These are phyloP conservation scores for Boletellus ananas DNA, from an alignment of 768 basidiomycete species.

Conservation along the genomic window DNA sequence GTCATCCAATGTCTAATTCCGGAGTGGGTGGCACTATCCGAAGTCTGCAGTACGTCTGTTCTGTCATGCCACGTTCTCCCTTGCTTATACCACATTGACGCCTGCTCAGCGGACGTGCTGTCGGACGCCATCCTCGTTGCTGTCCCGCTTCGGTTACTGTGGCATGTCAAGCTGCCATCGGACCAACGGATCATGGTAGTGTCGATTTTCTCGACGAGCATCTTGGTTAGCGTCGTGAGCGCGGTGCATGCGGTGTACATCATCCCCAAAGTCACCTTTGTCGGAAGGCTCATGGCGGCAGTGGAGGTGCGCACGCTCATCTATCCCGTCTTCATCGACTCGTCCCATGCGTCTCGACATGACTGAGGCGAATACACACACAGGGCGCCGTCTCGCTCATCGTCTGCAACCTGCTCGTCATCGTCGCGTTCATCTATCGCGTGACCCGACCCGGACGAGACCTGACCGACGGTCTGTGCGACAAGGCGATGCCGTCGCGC, in stretches of 20 bases:
- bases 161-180: constrained; percentile 38
- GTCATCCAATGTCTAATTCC: constrained; percentile 45
- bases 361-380: constrained; percentile 6
- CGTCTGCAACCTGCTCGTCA: constrained; percentile 27
- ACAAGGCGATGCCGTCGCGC: neutral
- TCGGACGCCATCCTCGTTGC: constrained; percentile 44
- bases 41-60: constrained; percentile 46
- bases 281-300: constrained; percentile 30
- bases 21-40: constrained; percentile 45
- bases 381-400: constrained; percentile 17
- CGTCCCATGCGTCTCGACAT: too few species aligned
- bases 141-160: constrained; percentile 45
- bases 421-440: constrained; percentile 21
- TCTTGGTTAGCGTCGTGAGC: constrained; percentile 44
- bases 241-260: constrained; percentile 41
- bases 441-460: constrained; percentile 8
- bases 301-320: constrained; percentile 37
- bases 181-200: constrained; percentile 39
- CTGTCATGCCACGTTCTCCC: too few species aligned
- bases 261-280: constrained; percentile 27
- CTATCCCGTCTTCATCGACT: too few species aligned
- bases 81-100: neutral
- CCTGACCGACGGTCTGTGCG: neutral
- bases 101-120: constrained; percentile 41
- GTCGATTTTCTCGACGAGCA: constrained; percentile 50